Conservation (phyloP, 2,329 filamentous ascomycete species). For the Colletotrichum orbiculare region DNA sequence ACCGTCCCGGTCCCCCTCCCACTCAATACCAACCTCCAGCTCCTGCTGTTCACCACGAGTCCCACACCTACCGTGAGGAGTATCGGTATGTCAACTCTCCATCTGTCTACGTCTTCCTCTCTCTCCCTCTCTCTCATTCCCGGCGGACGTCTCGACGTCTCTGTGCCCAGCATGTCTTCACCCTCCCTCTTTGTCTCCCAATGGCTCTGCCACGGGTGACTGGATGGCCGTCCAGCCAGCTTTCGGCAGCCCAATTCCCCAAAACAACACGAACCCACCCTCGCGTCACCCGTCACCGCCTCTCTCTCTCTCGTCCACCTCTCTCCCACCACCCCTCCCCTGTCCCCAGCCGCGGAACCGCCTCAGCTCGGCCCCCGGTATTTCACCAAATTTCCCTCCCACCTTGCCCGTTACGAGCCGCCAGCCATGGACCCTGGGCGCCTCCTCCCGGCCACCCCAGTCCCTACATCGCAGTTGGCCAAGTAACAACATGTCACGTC, state of each 20-base stretch:
- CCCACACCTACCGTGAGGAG: constrained; percentile 60
- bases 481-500: constrained; percentile 37
- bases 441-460: constrained; percentile 22
- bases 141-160: too few species aligned
- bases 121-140: constrained; percentile 30
- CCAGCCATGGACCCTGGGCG: constrained; percentile 35
- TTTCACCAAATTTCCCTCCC: constrained; percentile 32
- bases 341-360: constrained; percentile 29
- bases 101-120: not conserved
- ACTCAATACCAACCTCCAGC: too few species aligned
- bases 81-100: constrained; percentile 58
- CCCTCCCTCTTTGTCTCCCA: not conserved
- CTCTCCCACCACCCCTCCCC: constrained; percentile 26
- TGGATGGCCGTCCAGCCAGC: too few species aligned
- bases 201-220: too few species aligned
- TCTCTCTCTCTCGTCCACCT: constrained; percentile 21
- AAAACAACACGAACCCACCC: constrained; percentile 22
- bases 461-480: constrained; percentile 37
- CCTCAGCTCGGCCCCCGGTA: constrained; percentile 34
- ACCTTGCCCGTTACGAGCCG: constrained; percentile 35
- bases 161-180: not conserved
- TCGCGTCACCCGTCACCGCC: constrained; percentile 13
- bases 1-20: constrained; percentile 67
- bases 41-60: constrained; percentile 60
- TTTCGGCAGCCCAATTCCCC: not conserved